Evolutionary conservation across 1,284 basidiomycete genomes (phyloP), one percentile per base, ranked within the genome.

Genomic region (Mrakiaceae sp.): DNA sequence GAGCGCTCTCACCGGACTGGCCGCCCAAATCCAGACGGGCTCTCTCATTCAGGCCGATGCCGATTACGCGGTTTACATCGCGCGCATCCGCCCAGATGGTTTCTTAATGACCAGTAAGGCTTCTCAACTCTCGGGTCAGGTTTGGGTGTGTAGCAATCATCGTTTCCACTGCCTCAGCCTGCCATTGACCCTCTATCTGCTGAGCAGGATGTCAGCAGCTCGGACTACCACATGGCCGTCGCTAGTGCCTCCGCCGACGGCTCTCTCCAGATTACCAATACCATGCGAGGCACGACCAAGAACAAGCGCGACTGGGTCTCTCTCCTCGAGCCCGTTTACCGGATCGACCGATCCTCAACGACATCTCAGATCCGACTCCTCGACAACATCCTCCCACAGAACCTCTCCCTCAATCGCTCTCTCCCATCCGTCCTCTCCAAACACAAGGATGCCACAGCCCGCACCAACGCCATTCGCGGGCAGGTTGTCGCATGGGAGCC

Each of bases 201-300:
- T 3, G 4, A 42, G 7, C 70, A 94, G 90, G 83, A 81, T 66
- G 74, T 94, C 12, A 78, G 80, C 60, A 80, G 84, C 0, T 94
- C 90, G 0, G 88, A 93, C 62, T 88, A 87, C 71, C 93, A 97
- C 71, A 85, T 90, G 5, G 88, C 91, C 72, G 74, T 94, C 9
- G 88, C 87, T 0, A 81, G 87, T 5, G 87, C 85, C 4, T 84
- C 85, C 3, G 83, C 88, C 1, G 92, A 97, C 74, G 94, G 94
- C 0, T 80, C 84, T 0, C 71, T 88, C 81, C 71, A 78, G 78
- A 44, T 74, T 47, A 87, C 86, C 0, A 88, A 87, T 5, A 88
- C 88, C 68, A 79, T 83, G 50, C 76, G 90, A 43, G 57, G 59
- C 52, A 80, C 84, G 64, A 80, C 84, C 0, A 85, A 86, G 0